phyloP scores from a whole-genome alignment of 495 filamentous ascomycete genomes.

The Daldinia concentrica region DNA sequence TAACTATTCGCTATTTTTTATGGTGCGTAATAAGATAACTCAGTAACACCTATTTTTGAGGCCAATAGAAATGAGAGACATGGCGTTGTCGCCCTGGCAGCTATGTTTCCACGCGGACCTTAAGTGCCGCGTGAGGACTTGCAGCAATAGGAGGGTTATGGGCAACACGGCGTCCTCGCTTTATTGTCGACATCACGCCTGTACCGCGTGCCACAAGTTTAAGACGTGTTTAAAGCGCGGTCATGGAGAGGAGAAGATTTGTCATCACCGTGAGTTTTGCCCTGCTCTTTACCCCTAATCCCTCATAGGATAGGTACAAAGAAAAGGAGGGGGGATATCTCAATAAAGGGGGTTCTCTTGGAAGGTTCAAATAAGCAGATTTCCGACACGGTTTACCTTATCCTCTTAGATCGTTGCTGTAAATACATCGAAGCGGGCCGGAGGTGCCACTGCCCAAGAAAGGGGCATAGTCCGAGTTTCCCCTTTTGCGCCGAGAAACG shows the following conservation, averaged over 20 bases:
- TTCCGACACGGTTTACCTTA: neutral
- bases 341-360: too few species aligned
- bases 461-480: conserved; percentile 12
- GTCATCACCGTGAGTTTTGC: conserved; percentile 25
- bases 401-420: conserved; percentile 22
- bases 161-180: conserved; percentile 7
- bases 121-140: conserved; percentile 28
- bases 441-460: conserved; percentile 17
- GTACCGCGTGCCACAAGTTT: conserved; percentile 12
- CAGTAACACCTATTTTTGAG: neutral
- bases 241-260: conserved; percentile 35
- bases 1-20: neutral
- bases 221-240: conserved; percentile 28
- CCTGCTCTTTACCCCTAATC: neutral
- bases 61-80: neutral
- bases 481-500: conserved; percentile 27
- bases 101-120: conserved; percentile 38
- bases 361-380: neutral
- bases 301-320: too few species aligned
- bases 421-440: conserved; percentile 15
- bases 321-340: neutral
- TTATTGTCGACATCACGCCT: conserved; percentile 30
- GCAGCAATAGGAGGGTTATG: conserved; percentile 30
- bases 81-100: conserved; percentile 37
- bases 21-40: neutral